Base-by-base conservation (phyloP, 2,329 filamentous ascomycete species). In the Ophiostoma himal-ulmi region DNA sequence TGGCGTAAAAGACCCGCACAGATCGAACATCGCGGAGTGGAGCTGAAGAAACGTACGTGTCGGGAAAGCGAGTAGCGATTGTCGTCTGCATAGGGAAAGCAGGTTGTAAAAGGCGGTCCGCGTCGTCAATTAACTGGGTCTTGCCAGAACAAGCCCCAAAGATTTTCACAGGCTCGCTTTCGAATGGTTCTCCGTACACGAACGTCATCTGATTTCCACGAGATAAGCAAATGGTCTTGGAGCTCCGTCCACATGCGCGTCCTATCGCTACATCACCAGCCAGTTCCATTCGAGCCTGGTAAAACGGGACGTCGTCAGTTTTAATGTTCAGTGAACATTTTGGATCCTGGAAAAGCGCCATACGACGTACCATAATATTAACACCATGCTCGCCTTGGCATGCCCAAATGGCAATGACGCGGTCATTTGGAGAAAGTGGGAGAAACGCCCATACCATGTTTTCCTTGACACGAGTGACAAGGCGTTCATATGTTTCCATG, bases 201-300 rank as follows among this genome's bases (percentile, higher is more conserved):
- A 69, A 57, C 26, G 60, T 66, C 10, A 66, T 44, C 36, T 10
- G 39, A 13, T 66, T 14, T 20, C 68, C 68, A 54, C 17, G 60
- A 41, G 60, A 22, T 17, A 69, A 65, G 68, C 20, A 26, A 11
- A 36, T 52, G 68, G 17, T 65, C 36, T 30, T 60, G 22, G 37
- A 6, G 37, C 57, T 36, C 20, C 26, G n/a, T 62, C 57, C 57
- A 30, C 37, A n/a, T 65, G 37, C 39, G 54, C 39, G 11, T 36
- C 68, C 68, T 36, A 69, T 44, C 57, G n/a, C 26, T 39, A 69
- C 54, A 37, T 66, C 68, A 22, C 68, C 60, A 22, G 68, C 68
- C 60, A 69, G 60, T 20, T 36, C 14, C 68, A 66, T 69, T 64
- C 68, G 52, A 69, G 52, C 67, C 67, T 68, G 67, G 39, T 41